Evolutionary conservation across 768 basidiomycete genomes (phyloP), one percentile per base, ranked within the genome.

Genomic region (Leccinum arenicola): DNA sequence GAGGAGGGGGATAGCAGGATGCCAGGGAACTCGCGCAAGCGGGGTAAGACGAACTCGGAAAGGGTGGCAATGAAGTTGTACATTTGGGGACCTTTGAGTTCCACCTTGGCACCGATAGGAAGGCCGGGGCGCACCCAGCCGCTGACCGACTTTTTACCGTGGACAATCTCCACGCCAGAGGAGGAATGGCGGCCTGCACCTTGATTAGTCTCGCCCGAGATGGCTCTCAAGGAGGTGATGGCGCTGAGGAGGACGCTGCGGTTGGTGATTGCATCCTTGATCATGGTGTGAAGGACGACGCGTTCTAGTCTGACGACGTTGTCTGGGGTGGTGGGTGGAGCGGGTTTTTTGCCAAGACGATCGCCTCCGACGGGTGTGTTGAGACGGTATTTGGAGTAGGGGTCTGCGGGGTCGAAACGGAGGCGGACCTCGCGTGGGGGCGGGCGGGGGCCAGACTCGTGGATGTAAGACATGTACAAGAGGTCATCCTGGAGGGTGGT

Each of bases 381-480:
- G 67, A 82, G 72, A 21, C 95, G 82, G 74, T 89, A 83, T 75
- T 87, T 86, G 36, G 87, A 80, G 78, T 95, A 97, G 0, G 95
- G 93, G 70, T 94, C 83, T 33, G 80, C 67, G 5, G 88, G 87
- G 78, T 94, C 87, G 76, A 84, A 91, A 17, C 77, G 83, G 61
- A 86, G 83, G 53, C 86, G 84, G 60, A 86, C 85, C 54, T 79
- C 74, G 59, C 85, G 82, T 9, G 79, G 79, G 11, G 80, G 75
- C 12, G 82, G 80, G 50, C 79, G 81, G 6, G 81, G 74, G n/a
- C 73, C 77, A 47, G 78, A 74, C 66, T 86, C 81, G 74, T 98
- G 96, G 52, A 82, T 77, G 78, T 98, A 97, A 55, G 89, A 89
- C 82, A 98, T 88, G 82, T 99, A 99, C 83, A 98, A 85, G 66